A percentile compares a stretch with the other conserved stretches of the same genome.
phyloP scores from a whole-genome alignment of 257 asterid genomes.

The Eustoma russellianum region DNA sequence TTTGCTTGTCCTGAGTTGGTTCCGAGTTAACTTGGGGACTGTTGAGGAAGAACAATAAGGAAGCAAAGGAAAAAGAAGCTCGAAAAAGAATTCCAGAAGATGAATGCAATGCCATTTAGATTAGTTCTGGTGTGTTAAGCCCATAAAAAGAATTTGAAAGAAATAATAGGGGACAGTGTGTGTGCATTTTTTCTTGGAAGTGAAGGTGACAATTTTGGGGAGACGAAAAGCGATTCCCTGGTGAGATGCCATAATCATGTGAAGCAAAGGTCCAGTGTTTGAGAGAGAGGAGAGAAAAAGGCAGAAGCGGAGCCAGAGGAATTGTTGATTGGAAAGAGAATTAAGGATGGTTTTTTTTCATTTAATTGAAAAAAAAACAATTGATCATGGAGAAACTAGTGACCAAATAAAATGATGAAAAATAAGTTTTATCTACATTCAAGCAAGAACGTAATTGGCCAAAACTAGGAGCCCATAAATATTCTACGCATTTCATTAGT shows the following conservation, averaged over 20 bases:
- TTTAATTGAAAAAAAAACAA: no score
- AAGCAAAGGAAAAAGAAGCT: neutral
- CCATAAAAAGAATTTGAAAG: conserved; percentile 6
- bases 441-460: no score
- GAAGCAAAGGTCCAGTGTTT: neutral
- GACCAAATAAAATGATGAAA: no score
- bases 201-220: conserved; percentile 1
- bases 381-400: no score
- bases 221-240: conserved; percentile 11
- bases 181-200: neutral
- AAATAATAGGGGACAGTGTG: neutral
- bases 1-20: conserved; percentile 70
- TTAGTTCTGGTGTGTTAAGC: neutral
- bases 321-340: neutral
- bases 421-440: no score
- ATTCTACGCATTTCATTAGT: no score
- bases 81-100: conserved; percentile 2
- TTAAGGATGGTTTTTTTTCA: neutral
- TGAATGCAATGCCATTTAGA: conserved; percentile 15
- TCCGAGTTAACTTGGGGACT: conserved; percentile 34
- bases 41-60: conserved; percentile 1
- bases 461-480: no score
- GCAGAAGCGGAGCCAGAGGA: neutral
- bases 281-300: neutral
- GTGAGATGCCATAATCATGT: conserved; percentile 19